phyloP scores from a whole-genome alignment of 75 land plant species.

The Pinus taeda region DNA sequence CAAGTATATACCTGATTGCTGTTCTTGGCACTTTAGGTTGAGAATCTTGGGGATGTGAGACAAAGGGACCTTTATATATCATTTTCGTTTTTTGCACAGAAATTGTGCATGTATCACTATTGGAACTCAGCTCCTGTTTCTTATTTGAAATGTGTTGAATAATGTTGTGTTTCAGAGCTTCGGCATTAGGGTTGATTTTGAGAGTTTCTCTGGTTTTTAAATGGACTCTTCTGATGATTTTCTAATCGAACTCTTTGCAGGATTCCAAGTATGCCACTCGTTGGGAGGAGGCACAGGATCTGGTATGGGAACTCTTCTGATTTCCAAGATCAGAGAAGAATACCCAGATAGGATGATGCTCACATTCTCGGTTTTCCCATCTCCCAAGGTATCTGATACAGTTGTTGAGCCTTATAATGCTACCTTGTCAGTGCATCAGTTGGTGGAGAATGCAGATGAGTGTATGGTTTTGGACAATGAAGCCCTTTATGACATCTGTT shows the following conservation, averaged over 20 bases:
- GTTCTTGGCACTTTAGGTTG: too few species aligned
- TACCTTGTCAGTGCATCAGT: conserved; percentile 40
- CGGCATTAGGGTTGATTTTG: too few species aligned
- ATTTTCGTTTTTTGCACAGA: too few species aligned
- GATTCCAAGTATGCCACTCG: conserved; percentile 51
- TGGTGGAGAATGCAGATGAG: conserved; percentile 46
- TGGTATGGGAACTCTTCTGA: conserved; percentile 39
- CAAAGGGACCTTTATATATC: too few species aligned
- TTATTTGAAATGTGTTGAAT: too few species aligned
- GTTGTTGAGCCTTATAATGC: conserved; percentile 47
- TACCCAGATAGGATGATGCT: conserved; percentile 54
- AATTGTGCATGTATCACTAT: too few species aligned
- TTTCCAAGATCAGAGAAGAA: conserved; percentile 43
- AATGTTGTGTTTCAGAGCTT: too few species aligned
- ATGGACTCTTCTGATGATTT: too few species aligned
- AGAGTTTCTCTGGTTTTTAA: too few species aligned
- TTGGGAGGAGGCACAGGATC: conserved; percentile 55
- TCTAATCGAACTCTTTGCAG: neutral
- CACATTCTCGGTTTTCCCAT: conserved; percentile 41
- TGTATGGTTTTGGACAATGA: conserved; percentile 53
- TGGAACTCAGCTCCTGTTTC: too few species aligned
- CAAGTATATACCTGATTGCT: too few species aligned
- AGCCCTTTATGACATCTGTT: conserved; percentile 24
- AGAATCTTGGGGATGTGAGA: too few species aligned
- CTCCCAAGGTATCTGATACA: conserved; percentile 34